phyloP scores from a whole-genome alignment of 768 basidiomycete species.

The Kondoa malvinella region DNA sequence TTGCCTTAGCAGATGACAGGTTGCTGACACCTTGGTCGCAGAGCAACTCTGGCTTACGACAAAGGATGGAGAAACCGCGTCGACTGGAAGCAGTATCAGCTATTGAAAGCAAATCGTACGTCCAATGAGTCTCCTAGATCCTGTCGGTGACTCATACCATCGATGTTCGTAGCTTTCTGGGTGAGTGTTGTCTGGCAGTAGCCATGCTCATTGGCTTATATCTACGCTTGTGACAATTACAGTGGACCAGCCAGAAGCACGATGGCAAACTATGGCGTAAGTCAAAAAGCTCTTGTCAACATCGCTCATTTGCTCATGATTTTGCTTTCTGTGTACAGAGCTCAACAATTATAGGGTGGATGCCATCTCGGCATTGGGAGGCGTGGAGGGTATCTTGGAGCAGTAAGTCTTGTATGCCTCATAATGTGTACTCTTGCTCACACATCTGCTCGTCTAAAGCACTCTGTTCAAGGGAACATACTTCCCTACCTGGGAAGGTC shows the following conservation, averaged over 20 bases:
- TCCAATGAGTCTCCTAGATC: too few relatives aligned
- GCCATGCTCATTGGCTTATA: not conserved
- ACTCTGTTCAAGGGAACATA: constrained; percentile 95
- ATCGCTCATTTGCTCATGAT: too few relatives aligned
- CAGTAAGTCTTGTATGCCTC: too few relatives aligned
- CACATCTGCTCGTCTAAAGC: too few relatives aligned
- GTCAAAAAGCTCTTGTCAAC: too few relatives aligned
- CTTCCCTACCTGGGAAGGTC: constrained; percentile 93
- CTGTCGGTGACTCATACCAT: too few relatives aligned
- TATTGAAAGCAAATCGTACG: constrained; percentile 48
- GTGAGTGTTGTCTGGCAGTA: too few relatives aligned
- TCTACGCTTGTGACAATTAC: not conserved
- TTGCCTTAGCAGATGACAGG: too few relatives aligned
- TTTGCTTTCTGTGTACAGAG: constrained; percentile 42
- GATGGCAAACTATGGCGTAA: constrained; percentile 27
- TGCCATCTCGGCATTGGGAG: constrained; percentile 91
- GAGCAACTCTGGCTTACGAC: constrained; percentile 68
- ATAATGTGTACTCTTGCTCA: too few relatives aligned
- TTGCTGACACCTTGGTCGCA: not conserved
- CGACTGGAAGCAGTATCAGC: constrained; percentile 93
- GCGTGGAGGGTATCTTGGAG: constrained; percentile 90
- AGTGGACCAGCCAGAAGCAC: constrained; percentile 93
- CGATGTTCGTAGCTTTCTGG: too few relatives aligned
- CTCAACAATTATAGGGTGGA: constrained; percentile 97
- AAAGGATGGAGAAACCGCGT: constrained; percentile 97